Base-by-base conservation (phyloP, 2,329 filamentous ascomycete genomes). In the Ceratocystis colombiana region DNA sequence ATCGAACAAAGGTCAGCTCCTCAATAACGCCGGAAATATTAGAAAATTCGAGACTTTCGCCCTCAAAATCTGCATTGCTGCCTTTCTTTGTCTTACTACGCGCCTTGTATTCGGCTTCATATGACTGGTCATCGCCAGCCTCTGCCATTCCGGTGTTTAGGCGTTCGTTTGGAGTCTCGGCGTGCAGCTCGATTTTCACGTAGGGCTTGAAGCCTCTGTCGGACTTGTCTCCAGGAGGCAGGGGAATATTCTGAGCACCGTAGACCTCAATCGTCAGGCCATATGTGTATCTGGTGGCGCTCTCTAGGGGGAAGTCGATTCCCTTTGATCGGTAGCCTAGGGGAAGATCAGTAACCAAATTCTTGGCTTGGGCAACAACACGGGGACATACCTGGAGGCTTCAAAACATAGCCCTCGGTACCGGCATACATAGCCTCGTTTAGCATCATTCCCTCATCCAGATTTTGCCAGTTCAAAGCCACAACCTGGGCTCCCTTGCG, bases 361-460 rank as follows among this genome's bases (percentile, higher is more conserved):
- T 30, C 17, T 12, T 10, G 15, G 41, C 6, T 28, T 30, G 1
- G 3, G 20, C 20, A 48, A 28, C n/a, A 61, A 7, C 6, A 20
- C 7, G n/a, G 12, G 28, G 15, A 68, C 72, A 55, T 72, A 80
- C 88, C 89, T 69, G 82, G 77, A 0, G 92, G 92, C 75, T 96
- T 96, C 50, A 96, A 79, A 1, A 94, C 85, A 78, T 91, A 96
- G 25, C 92, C 92, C n/a, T 81, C 81, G 0, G 88, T 89, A 10
- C 87, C 88, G 1, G 85, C 82, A 75, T 96, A 96, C 90, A 96
- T 94, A 71, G 85, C 92, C 72, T 94, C 87, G 73, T 96, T 96
- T 15, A 96, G 82, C 93, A 96, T 96, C 87, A 95, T 95, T 41
- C 90, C 91, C 71, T 90, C 88, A 72, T 96, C 91, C 75, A 88